Percentiles rank a stretch among this genome's conserved stretches.
Evolutionary conservation across 176 grass and related monocot genomes (phyloP).

Genomic region (Oryza rufipogon): DNA sequence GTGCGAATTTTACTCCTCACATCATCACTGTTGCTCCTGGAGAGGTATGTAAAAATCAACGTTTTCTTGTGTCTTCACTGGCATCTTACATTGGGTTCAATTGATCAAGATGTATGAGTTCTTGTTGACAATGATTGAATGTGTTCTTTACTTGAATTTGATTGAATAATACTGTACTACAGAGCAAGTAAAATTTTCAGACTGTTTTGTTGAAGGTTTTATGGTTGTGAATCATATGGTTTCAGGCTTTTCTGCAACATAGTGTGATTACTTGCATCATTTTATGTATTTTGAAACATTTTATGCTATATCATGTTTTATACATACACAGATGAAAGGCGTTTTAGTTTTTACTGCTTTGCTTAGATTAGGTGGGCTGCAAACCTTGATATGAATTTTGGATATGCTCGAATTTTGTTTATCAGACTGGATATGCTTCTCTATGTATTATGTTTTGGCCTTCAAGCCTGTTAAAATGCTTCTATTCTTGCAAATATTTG

Average conservation of each 20-base stretch:
- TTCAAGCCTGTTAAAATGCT: not conserved
- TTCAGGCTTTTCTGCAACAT: not conserved
- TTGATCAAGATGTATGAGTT: not conserved
- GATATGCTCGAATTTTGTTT: not conserved
- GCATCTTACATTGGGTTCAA: not conserved
- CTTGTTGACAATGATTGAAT: not conserved
- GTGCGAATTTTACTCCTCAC: constrained; percentile 92
- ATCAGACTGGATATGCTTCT: not conserved
- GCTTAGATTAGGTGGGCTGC: not conserved
- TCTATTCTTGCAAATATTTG: not conserved
- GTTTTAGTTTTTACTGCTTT: not conserved
- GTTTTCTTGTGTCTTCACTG: not conserved
- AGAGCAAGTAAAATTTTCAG: not conserved
- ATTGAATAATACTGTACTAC: not conserved
- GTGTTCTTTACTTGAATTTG: not conserved
- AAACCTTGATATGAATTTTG: not conserved
- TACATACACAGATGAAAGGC: not conserved
- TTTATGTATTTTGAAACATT: constrained; percentile 13
- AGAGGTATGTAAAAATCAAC: constrained; percentile 62
- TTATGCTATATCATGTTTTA: not conserved
- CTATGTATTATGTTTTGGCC: not conserved
- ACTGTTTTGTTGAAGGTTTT: not conserved
- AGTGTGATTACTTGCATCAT: not conserved
- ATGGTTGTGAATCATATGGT: not conserved
- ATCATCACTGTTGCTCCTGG: constrained; percentile 89